Conservation (phyloP, 371 early-diverging fungal species). For the Mycotypha africana region DNA sequence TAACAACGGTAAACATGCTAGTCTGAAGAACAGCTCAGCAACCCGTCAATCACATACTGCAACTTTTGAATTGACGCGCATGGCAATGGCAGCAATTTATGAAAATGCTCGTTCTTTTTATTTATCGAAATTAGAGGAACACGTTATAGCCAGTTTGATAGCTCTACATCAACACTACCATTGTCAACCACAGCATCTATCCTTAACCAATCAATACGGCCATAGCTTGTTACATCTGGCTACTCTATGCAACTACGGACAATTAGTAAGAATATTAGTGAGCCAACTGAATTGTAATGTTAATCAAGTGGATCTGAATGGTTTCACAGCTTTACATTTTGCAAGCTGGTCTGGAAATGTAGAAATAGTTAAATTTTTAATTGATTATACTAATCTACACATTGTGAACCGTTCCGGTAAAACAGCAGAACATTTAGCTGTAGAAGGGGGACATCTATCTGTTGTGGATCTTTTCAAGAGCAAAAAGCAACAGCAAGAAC, state of each 20-base stretch:
- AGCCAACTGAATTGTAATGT: slow-evolving; percentile 32
- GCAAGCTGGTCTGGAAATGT: slow-evolving; percentile 53
- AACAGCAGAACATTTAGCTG: slow-evolving; percentile 32
- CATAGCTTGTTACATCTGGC: slow-evolving; percentile 51
- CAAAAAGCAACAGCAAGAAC: background rate
- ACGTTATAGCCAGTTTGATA: slow-evolving; percentile 22
- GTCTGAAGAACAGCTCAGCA: background rate
- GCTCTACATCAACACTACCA: slow-evolving; percentile 11
- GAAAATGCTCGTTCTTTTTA: slow-evolving; percentile 31
- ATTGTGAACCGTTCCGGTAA: slow-evolving; percentile 30
- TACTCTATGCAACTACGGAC: slow-evolving; percentile 36
- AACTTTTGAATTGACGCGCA: slow-evolving; percentile 11
- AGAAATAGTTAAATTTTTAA: slow-evolving; percentile 34
- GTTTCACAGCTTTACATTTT: slow-evolving; percentile 54
- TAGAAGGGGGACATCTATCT: slow-evolving; percentile 28
- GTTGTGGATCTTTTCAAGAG: slow-evolving; percentile 20
- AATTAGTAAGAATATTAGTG: slow-evolving; percentile 27
- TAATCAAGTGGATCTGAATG: slow-evolving; percentile 40
- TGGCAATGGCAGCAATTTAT: slow-evolving; percentile 27
- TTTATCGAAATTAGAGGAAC: slow-evolving; percentile 25
- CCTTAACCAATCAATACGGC: slow-evolving; percentile 32
- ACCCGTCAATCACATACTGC: slow-evolving; percentile 22
- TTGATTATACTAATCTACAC: slow-evolving; percentile 16
- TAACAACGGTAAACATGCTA: background rate
- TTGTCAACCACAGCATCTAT: slow-evolving; percentile 17